Conservation (phyloP, 345 rosid genomes). For the Dipteronia sinensis region DNA sequence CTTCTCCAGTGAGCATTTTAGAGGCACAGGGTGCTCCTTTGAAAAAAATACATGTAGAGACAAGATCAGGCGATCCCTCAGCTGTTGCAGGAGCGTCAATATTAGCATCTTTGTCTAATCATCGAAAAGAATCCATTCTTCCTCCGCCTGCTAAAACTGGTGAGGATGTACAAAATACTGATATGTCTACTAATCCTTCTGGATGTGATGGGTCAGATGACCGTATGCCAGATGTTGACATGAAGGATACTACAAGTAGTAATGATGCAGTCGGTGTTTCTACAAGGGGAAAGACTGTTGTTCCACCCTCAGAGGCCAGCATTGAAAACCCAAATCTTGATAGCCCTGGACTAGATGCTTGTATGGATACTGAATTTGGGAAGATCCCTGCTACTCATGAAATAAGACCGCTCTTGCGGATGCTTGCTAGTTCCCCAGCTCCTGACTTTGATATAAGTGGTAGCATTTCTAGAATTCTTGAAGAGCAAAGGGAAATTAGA, state of each 20-base stretch:
- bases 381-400: conserved; percentile 59
- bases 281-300: conserved; percentile 56
- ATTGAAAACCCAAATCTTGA: conserved; percentile 54
- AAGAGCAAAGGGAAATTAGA: conserved; percentile 57
- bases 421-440: conserved; percentile 61
- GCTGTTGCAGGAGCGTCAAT: conserved; percentile 90
- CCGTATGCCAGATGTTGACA: conserved; percentile 59
- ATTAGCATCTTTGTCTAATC: conserved; percentile 79
- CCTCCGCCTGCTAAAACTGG: conserved; percentile 60
- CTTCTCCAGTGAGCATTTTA: conserved; percentile 68
- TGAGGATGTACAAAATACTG: conserved; percentile 56
- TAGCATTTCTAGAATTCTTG: conserved; percentile 66
- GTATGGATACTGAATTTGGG: conserved; percentile 51
- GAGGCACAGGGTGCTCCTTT: conserved; percentile 72
- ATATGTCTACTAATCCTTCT: conserved; percentile 55
- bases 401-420: conserved; percentile 65
- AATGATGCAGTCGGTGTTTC: conserved; percentile 55
- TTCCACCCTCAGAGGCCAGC: conserved; percentile 50
- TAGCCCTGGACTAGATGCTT: conserved; percentile 54
- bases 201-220: conserved; percentile 44
- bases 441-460: conserved; percentile 52
- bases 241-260: conserved; percentile 62
- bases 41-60: conserved; percentile 74
- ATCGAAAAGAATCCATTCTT: conserved; percentile 57
- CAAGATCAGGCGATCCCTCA: conserved; percentile 83